Evolutionary conservation across 75 land plant species (phyloP).

Genomic region (Sequoia sempervirens): DNA sequence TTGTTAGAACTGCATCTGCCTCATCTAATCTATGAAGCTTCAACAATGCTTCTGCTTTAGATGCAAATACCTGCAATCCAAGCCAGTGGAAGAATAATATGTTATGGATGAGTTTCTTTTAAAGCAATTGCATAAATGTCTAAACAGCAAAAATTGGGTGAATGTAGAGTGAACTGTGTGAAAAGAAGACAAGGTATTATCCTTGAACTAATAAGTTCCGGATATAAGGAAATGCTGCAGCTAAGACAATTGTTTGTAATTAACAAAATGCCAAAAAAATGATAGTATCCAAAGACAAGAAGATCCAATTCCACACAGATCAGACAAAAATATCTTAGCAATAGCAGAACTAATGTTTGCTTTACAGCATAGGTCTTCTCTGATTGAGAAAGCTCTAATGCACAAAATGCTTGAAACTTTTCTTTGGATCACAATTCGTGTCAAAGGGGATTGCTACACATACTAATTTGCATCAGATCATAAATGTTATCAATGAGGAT

Average conservation of each 20-base stretch:
- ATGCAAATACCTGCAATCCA: constrained; percentile 59
- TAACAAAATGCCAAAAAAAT: background rate
- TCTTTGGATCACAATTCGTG: background rate
- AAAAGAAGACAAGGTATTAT: background rate
- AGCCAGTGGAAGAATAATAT: background rate
- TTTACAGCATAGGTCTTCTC: background rate
- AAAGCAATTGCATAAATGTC: background rate
- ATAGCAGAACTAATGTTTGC: background rate
- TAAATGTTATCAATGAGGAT: background rate
- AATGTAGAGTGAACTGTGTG: background rate
- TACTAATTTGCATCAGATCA: background rate
- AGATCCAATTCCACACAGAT: background rate
- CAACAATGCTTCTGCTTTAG: constrained; percentile 84
- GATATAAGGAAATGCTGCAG: background rate
- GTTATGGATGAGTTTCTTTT: background rate
- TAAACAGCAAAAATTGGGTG: background rate
- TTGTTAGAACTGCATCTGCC: constrained; percentile 50
- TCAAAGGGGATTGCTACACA: background rate
- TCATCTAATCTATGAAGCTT: constrained; percentile 72
- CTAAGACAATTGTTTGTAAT: background rate
- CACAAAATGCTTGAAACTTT: background rate
- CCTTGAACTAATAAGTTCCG: background rate
- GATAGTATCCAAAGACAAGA: background rate
- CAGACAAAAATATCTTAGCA: background rate
- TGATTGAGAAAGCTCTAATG: background rate